Conservation (phyloP, 2,329 filamentous ascomycete species). For the Aureobasidium sp. region DNA sequence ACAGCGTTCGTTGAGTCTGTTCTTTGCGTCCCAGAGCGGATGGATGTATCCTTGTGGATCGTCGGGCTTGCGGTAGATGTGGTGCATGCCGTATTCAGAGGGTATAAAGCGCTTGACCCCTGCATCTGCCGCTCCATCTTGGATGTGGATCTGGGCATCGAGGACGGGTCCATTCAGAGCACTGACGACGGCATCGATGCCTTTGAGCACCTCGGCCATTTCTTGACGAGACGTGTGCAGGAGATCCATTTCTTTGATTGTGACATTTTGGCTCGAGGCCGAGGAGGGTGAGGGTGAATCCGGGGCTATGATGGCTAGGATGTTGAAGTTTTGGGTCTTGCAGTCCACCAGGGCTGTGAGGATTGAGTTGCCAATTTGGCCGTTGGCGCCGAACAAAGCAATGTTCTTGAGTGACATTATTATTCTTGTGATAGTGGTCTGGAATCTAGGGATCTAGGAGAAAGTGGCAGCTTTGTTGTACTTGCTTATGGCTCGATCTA, state of each 20-base stretch:
- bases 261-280: slow-evolving; percentile 4
- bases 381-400: slow-evolving; percentile 17
- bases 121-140: slow-evolving; percentile 12
- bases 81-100: slow-evolving; percentile 13
- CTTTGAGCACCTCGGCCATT: slow-evolving; percentile 15
- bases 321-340: slow-evolving; percentile 16
- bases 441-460: neutral
- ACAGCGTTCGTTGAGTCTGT: slow-evolving; percentile 15
- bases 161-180: slow-evolving; percentile 21
- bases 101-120: slow-evolving; percentile 13
- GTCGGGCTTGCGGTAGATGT: slow-evolving; percentile 19
- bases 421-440: neutral
- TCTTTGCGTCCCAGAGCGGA: slow-evolving; percentile 17
- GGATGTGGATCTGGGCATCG: slow-evolving; percentile 5
- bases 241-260: slow-evolving; percentile 17
- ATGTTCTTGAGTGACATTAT: neutral
- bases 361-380: slow-evolving; percentile 17
- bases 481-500: neutral
- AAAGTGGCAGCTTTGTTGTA: too few relatives aligned
- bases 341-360: slow-evolving; percentile 6
- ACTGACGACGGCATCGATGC: slow-evolving; percentile 21
- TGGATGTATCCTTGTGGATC: slow-evolving; percentile 20
- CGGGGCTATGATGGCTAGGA: slow-evolving; percentile 14
- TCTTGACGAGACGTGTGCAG: slow-evolving; percentile 9
- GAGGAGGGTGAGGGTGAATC: neutral